Evolutionary conservation across 139 green algal species (phyloP), one percentile per base, ranked within the genome.

Genomic region (Microglena sp.): DNA sequence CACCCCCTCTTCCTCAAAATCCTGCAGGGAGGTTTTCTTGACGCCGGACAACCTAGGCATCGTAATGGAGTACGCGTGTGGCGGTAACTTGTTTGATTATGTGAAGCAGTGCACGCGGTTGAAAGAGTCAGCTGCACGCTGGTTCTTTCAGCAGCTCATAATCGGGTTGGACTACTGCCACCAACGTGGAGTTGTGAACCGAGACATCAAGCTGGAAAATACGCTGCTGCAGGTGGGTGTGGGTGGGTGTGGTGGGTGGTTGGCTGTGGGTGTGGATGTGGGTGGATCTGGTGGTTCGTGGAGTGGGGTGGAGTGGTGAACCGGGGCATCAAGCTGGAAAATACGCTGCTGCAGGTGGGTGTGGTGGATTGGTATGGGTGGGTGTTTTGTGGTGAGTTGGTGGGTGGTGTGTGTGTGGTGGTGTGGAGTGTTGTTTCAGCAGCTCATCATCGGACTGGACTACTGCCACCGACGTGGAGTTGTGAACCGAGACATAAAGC

Each of bases 381-480:
- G n/a, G n/a, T n/a, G n/a, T n/a, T n/a, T n/a, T n/a, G n/a, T n/a
- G n/a, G n/a, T n/a, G n/a, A n/a, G n/a, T n/a, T n/a, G n/a, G n/a
- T n/a, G n/a, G n/a, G n/a, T n/a, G n/a, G n/a, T n/a, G n/a, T n/a
- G n/a, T n/a, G n/a, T n/a, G n/a, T n/a, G n/a, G n/a, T n/a, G n/a
- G n/a, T n/a, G n/a, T n/a, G n/a, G n/a, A n/a, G n/a, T n/a, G 88
- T 98, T 99, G 73, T 99, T 99, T 77, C 93, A 98, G 77, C 93
- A 98, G 82, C 78, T 98, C 3, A 88, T 97, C 27, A 75, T 77
- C 21, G 70, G 75, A 4, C 84, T 97, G n/a, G 87, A 94, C 68
- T 98, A 96, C 77, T 92, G 95, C 67, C 93, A 99, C 78, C 62
- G 75, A 1, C 89, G 84, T 64, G 87, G 88, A 34, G 63, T 69